A percentile compares a stretch with the other conserved stretches of the same genome.
phyloP scores from a whole-genome alignment of 2,329 filamentous ascomycete genomes.

The Nothophoma quercina region DNA sequence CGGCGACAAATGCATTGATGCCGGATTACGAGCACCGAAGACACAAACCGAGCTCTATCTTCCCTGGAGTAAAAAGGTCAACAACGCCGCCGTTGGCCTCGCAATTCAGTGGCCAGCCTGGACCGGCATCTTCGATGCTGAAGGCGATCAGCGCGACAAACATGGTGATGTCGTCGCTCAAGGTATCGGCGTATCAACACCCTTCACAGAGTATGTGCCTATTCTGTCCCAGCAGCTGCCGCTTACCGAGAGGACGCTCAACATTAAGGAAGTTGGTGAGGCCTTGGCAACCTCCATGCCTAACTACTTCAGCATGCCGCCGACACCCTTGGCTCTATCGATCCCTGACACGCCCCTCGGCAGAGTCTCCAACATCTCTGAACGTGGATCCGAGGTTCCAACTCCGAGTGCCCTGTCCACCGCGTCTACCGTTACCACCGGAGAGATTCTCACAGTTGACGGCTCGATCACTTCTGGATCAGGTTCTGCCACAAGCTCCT shows the following conservation, averaged over 20 bases:
- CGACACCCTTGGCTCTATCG: background rate
- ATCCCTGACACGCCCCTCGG: background rate
- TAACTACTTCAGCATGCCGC: constrained; percentile 4
- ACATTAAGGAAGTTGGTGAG: constrained; percentile 10
- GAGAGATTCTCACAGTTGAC: constrained; percentile 70
- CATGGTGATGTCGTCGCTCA: constrained; percentile 24
- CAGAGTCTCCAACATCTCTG: constrained; percentile 19
- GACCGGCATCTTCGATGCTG: constrained; percentile 33
- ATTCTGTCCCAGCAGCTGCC: constrained; percentile 5
- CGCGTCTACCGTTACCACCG: background rate
- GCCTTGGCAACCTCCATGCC: background rate
- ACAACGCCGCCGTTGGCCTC: constrained; percentile 29
- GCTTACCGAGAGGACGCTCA: constrained; percentile 9
- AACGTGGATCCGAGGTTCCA: constrained; percentile 20
- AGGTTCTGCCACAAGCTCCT: constrained; percentile 91
- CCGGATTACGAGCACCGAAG: constrained; percentile 37
- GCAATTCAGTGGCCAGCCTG: constrained; percentile 37
- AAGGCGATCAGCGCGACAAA: constrained; percentile 28
- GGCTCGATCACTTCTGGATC: constrained; percentile 91
- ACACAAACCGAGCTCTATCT: constrained; percentile 20
- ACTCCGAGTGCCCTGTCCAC: constrained; percentile 6
- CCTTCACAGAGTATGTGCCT: constrained; percentile 2
- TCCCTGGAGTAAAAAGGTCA: constrained; percentile 26
- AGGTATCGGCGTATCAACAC: constrained; percentile 20
- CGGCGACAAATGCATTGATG: constrained; percentile 38